Base-by-base conservation (phyloP, 2,329 filamentous ascomycete genomes). In the Ophiostoma sp. region DNA sequence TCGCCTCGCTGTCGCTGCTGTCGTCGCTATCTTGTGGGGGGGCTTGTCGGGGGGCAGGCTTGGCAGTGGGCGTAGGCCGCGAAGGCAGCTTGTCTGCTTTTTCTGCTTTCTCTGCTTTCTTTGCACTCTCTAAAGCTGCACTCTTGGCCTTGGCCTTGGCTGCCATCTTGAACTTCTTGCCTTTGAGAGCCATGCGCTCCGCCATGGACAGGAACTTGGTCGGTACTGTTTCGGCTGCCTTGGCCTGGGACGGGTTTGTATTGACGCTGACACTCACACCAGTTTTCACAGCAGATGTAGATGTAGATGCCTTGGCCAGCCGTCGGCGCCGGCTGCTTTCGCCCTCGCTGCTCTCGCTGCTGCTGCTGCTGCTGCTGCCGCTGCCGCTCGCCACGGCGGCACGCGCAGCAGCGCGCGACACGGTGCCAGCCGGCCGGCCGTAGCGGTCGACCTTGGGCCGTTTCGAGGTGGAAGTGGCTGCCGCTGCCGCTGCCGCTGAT, bases 161-260 rank as follows among this genome's bases (percentile, higher is more conserved):
- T 36, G 17, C 71, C 10, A 87, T 86, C 76, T 82, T 85, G 73
- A 87, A 81, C 68, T 81, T 83, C 76, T 82, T 86, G 13, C 85
- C 85, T 68, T 78, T 80, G 1, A 85, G 78, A 44, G 82, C 84
- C 80, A 86, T 83, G n/a, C 84, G 81, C 74, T 87, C 85, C 52
- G 82, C 81, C 82, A 88, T 83, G 6, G 86, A 87, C 79, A 87
- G 79, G 67, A 84, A 81, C 13, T 79, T 76, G 13, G 75, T 75
- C 3, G 65, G 70, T 15, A 48, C 69, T 2, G 60, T 39, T 20
- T 44, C n/a, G 4, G 41, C n/a, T 1, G 70, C 60, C 17, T 44
- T 8, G 8, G 65, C 7, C 8, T n/a, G 17, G 4, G 62, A 5
- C 7, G 35, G 33, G 1, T 17, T 20, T 7, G 31, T 31, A 8